These are phyloP conservation scores for Recurvomyces mirabilis DNA, from an alignment of 495 filamentous ascomycete species.

Conservation along the genomic window DNA sequence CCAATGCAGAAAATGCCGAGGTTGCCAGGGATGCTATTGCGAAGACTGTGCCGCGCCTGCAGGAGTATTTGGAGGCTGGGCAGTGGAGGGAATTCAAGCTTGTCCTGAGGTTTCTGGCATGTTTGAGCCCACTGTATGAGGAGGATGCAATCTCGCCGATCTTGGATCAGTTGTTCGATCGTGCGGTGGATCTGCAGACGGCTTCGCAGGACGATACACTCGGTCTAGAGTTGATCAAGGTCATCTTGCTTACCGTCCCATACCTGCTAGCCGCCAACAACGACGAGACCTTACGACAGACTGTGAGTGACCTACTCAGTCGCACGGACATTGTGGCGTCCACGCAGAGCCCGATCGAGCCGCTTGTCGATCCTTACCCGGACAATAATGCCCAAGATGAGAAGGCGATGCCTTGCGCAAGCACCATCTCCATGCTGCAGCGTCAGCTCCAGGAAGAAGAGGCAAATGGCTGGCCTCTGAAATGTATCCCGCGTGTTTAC, in stretches of 20 bases:
- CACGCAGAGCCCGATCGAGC: constrained; percentile 69
- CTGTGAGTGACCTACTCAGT: constrained; percentile 66
- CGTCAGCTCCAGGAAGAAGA: constrained; percentile 69
- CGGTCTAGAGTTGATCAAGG: constrained; percentile 83
- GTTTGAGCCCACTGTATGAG: constrained; percentile 65
- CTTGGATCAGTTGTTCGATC: constrained; percentile 70
- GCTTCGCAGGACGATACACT: constrained; percentile 83
- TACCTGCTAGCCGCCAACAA: constrained; percentile 72
- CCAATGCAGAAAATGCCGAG: constrained; percentile 63
- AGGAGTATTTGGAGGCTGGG: constrained; percentile 54
- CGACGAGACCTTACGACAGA: constrained; percentile 47
- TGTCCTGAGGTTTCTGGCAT: constrained; percentile 72
- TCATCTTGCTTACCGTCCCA: constrained; percentile 84
- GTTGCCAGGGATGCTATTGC: constrained; percentile 55
- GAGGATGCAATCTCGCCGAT: constrained; percentile 79
- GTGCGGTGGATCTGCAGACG: constrained; percentile 80
- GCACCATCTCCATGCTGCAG: constrained; percentile 74
- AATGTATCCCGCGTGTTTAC: constrained; percentile 72
- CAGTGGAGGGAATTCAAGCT: constrained; percentile 88
- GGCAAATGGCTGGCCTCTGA: constrained; percentile 56
- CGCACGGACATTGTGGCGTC: constrained; percentile 87
- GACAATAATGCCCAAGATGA: constrained; percentile 36
- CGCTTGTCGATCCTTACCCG: constrained; percentile 72
- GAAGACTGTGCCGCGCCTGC: constrained; percentile 44
- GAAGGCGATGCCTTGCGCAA: constrained; percentile 44